phyloP scores from a whole-genome alignment of 2,329 filamentous ascomycete genomes.

The Curvularia sp. region DNA sequence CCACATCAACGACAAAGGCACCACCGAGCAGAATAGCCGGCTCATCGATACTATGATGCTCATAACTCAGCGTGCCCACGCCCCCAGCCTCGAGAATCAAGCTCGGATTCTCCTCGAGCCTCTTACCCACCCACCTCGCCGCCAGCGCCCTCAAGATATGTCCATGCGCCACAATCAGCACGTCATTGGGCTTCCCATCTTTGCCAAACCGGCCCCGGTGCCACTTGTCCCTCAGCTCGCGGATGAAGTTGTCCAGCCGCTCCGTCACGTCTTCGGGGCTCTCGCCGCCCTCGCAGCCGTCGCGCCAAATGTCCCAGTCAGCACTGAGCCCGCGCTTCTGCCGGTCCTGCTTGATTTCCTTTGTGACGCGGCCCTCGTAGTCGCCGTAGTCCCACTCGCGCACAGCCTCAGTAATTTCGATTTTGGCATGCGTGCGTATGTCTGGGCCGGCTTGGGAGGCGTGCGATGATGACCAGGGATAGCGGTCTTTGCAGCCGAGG shows the following conservation, averaged over 20 bases:
- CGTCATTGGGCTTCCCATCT: slow-evolving; percentile 67
- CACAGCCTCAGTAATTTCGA: slow-evolving; percentile 61
- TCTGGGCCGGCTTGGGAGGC: slow-evolving; percentile 11
- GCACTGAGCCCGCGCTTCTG: slow-evolving; percentile 59
- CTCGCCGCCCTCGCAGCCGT: slow-evolving; percentile 85
- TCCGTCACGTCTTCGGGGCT: slow-evolving; percentile 74
- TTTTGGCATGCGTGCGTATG: slow-evolving; percentile 51
- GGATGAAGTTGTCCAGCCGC: slow-evolving; percentile 77
- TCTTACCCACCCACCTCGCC: slow-evolving; percentile 81
- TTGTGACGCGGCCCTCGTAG: slow-evolving; percentile 65
- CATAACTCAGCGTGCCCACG: slow-evolving; percentile 61
- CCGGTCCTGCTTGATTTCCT: slow-evolving; percentile 60
- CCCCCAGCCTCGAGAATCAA: slow-evolving; percentile 77
- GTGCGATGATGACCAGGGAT: slow-evolving; percentile 69
- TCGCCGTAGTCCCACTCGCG: slow-evolving; percentile 69
- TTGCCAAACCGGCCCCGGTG: slow-evolving; percentile 61
- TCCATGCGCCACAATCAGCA: slow-evolving; percentile 85
- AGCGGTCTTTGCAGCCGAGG: slow-evolving; percentile 70
- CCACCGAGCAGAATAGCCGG: slow-evolving; percentile 61
- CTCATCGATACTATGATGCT: slow-evolving; percentile 59
- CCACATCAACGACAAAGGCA: slow-evolving; percentile 59
- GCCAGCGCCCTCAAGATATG: slow-evolving; percentile 89
- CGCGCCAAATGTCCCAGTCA: slow-evolving; percentile 85
- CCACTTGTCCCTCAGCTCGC: slow-evolving; percentile 68
- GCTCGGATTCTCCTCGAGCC: slow-evolving; percentile 75